phyloP scores from a whole-genome alignment of 2,329 filamentous ascomycete species.

The Neofusicoccum parvum region DNA sequence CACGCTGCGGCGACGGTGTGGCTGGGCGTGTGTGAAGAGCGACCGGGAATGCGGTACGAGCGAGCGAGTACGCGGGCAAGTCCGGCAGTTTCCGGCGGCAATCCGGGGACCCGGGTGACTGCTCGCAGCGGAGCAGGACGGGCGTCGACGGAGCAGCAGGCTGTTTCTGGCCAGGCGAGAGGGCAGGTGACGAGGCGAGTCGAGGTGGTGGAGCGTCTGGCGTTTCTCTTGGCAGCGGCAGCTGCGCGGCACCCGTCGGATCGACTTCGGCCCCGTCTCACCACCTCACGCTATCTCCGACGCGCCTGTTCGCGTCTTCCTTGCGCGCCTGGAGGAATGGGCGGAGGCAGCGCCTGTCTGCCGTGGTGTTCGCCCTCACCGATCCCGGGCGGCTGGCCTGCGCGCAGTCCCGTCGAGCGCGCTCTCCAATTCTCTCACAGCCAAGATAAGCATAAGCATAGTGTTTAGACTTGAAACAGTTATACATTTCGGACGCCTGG shows the following conservation, averaged over 20 bases:
- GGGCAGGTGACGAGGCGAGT: neutral
- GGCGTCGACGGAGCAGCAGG: neutral
- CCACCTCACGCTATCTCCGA: too few relatives aligned
- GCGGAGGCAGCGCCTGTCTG: too few relatives aligned
- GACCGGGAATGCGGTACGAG: neutral
- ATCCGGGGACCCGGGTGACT: neutral
- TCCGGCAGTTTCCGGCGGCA: neutral
- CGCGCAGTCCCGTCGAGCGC: neutral
- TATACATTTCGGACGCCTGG: constrained; percentile 11
- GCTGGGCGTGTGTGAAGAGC: neutral
- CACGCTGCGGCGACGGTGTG: neutral
- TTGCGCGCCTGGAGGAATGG: too few relatives aligned
- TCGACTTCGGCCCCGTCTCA: too few relatives aligned
- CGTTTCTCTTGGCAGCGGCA: neutral
- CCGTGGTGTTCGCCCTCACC: too few relatives aligned
- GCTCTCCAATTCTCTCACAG: neutral
- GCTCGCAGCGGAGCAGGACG: neutral
- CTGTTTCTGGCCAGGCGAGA: neutral
- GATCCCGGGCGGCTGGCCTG: too few relatives aligned
- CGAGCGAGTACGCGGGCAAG: neutral
- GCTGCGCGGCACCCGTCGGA: too few relatives aligned
- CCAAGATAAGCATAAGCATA: neutral
- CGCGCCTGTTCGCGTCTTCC: too few relatives aligned
- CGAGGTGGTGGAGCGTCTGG: neutral
- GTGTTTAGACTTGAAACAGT: neutral